These are phyloP conservation scores for Sorghum bicolor DNA, from an alignment of 176 grass and related monocot genomes.

Conservation along the genomic window DNA sequence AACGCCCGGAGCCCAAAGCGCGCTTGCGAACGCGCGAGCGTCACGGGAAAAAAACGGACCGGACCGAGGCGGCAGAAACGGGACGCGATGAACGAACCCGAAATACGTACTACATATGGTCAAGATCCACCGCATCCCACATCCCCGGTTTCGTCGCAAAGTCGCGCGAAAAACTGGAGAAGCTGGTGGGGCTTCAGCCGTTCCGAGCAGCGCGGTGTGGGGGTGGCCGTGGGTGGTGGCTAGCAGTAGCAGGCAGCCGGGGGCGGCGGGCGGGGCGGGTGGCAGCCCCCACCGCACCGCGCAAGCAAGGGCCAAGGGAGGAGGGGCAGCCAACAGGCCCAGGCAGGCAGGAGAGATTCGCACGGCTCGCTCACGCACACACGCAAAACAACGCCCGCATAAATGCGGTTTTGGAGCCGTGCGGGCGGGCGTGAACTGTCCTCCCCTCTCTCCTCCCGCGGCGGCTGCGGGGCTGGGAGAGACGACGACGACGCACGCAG, in stretches of 20 bases:
- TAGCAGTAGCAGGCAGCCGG: neutral
- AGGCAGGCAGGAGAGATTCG: constrained; percentile 21
- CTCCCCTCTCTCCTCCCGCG: neutral
- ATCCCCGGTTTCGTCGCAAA: neutral
- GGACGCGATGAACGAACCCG: neutral
- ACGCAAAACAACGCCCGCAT: constrained; percentile 41
- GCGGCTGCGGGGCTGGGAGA: neutral
- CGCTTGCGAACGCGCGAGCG: neutral
- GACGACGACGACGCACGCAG: neutral
- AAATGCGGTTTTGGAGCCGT: constrained; percentile 58
- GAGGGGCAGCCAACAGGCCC: neutral
- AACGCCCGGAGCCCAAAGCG: neutral
- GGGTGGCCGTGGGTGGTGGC: neutral
- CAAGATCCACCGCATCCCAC: neutral
- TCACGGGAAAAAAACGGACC: neutral
- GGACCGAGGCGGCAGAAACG: neutral
- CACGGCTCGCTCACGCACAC: constrained; percentile 18
- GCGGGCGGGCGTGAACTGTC: constrained; percentile 25
- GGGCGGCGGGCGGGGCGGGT: neutral
- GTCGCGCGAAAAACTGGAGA: neutral
- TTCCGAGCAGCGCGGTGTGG: neutral
- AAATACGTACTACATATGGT: neutral
- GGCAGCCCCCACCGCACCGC: neutral
- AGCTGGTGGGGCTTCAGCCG: neutral
- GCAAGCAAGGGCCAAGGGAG: neutral